Conservation (phyloP, 352 stramenopile genomes). For the Globisporangium alternatum region DNA sequence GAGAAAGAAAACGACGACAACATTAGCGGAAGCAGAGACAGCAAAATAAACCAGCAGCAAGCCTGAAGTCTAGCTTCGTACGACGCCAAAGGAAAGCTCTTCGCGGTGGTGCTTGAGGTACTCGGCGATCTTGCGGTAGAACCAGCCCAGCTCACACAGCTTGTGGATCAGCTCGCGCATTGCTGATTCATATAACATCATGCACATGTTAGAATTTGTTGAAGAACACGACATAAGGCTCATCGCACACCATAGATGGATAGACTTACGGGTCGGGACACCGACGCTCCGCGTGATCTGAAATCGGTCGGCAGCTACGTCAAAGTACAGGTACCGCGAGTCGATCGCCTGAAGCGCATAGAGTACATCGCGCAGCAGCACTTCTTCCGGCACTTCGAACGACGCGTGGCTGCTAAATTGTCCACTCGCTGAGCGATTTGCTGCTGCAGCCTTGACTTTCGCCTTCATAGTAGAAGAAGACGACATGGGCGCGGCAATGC, state of each 20-base stretch:
- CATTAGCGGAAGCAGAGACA: background rate
- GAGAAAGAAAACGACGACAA: slow-evolving; percentile 1
- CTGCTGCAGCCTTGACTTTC: slow-evolving; percentile 19
- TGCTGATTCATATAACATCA: slow-evolving; percentile 28
- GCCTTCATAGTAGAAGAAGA: slow-evolving; percentile 25
- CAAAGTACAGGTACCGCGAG: slow-evolving; percentile 87
- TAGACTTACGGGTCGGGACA: slow-evolving; percentile 70
- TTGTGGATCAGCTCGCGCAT: slow-evolving; percentile 84
- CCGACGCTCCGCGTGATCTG: slow-evolving; percentile 75
- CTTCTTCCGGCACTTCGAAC: slow-evolving; percentile 80
- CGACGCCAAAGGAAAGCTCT: slow-evolving; percentile 71
- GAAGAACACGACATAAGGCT: no score
- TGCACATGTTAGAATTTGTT: background rate
- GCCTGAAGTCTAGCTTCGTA: slow-evolving; percentile 16
- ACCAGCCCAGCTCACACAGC: slow-evolving; percentile 87
- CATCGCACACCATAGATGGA: no score
- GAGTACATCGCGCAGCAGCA: slow-evolving; percentile 90
- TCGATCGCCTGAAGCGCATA: slow-evolving; percentile 93
- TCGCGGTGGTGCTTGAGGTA: slow-evolving; percentile 79
- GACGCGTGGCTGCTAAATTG: slow-evolving; percentile 23
- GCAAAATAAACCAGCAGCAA: background rate
- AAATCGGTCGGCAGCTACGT: slow-evolving; percentile 69
- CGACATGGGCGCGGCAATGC: slow-evolving; percentile 30
- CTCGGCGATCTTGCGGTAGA: slow-evolving; percentile 83
- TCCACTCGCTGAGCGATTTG: slow-evolving; percentile 6